Evolutionary conservation across 768 basidiomycete species (phyloP).

Genomic region (Candolleomyces aberdarensis): DNA sequence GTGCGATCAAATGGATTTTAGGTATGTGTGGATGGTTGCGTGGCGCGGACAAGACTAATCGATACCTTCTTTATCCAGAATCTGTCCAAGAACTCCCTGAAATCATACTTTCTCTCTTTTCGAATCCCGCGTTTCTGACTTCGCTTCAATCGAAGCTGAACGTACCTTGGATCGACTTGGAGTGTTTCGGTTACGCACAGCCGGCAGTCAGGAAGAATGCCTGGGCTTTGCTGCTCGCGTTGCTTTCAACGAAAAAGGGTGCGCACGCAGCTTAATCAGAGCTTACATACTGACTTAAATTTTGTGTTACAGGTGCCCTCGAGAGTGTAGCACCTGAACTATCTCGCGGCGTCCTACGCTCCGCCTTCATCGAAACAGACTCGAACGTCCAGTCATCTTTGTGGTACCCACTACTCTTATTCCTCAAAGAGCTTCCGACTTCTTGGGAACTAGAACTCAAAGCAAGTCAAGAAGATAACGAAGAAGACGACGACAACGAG

Average conservation of each 20-base stretch:
- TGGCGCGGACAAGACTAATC: not conserved
- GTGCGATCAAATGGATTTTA: slow-evolving; percentile 59
- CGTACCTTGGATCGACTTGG: slow-evolving; percentile 40
- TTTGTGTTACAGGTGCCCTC: slow-evolving; percentile 17
- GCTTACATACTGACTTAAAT: not conserved
- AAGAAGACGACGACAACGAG: slow-evolving; percentile 30
- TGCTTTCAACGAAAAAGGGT: slow-evolving; percentile 49
- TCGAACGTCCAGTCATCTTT: slow-evolving; percentile 60
- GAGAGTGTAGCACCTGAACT: slow-evolving; percentile 41
- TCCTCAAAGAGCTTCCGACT: slow-evolving; percentile 65
- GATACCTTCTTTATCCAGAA: not conserved
- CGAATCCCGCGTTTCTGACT: slow-evolving; percentile 59
- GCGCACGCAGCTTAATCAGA: not conserved
- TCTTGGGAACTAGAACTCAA: slow-evolving; percentile 55
- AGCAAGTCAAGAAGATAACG: slow-evolving; percentile 26
- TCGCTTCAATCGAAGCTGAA: slow-evolving; percentile 42
- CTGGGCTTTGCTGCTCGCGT: slow-evolving; percentile 53
- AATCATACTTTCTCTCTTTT: slow-evolving; percentile 37
- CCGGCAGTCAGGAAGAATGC: slow-evolving; percentile 70
- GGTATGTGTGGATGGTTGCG: slow-evolving; percentile 36
- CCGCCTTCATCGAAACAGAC: slow-evolving; percentile 70
- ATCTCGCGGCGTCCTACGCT: slow-evolving; percentile 59
- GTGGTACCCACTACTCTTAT: slow-evolving; percentile 68
- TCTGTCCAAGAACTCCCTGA: slow-evolving; percentile 13
- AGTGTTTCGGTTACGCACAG: slow-evolving; percentile 59